Percentiles rank a stretch among this genome's conserved stretches.
Evolutionary conservation across 495 filamentous ascomycete genomes (phyloP).

Genomic region (Zalerion maritima): DNA sequence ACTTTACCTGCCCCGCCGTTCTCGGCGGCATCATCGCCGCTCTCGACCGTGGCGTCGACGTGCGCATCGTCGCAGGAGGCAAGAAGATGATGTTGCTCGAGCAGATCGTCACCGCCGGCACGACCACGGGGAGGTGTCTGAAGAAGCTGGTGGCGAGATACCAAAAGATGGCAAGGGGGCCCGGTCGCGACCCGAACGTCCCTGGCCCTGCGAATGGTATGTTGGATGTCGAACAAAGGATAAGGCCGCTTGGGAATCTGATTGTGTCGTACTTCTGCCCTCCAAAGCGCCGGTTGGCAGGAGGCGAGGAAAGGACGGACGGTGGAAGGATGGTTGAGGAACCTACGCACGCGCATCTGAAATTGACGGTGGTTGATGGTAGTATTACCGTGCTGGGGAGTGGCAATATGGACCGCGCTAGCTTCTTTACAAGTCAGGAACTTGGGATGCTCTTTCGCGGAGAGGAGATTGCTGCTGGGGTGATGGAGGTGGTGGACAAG

Average conservation of each 20-base stretch:
- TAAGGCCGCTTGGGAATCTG: slow-evolving; percentile 20
- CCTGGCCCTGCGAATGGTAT: slow-evolving; percentile 2
- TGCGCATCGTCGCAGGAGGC: slow-evolving; percentile 49
- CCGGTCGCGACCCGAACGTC: not conserved
- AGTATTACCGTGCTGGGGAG: slow-evolving; percentile 49
- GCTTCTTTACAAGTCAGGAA: slow-evolving; percentile 66
- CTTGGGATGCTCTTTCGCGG: slow-evolving; percentile 51
- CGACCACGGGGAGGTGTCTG: slow-evolving; percentile 44
- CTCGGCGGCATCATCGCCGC: slow-evolving; percentile 37
- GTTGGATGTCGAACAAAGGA: slow-evolving; percentile 17
- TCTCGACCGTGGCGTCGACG: slow-evolving; percentile 42
- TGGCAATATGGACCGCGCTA: slow-evolving; percentile 63
- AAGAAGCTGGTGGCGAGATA: slow-evolving; percentile 35
- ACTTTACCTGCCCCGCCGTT: slow-evolving; percentile 46
- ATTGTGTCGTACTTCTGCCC: slow-evolving; percentile 35
- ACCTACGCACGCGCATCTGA: slow-evolving; percentile 57
- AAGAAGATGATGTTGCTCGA: slow-evolving; percentile 56
- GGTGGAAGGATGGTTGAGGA: slow-evolving; percentile 19
- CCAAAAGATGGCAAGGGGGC: slow-evolving; percentile 16
- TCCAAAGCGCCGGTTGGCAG: slow-evolving; percentile 2
- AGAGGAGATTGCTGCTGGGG: slow-evolving; percentile 22
- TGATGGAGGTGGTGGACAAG: slow-evolving; percentile 27
- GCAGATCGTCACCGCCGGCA: slow-evolving; percentile 56
- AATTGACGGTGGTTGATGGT: slow-evolving; percentile 48
- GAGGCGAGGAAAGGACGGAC: not conserved